Base-by-base conservation (phyloP, 495 filamentous ascomycete species). In the Podospora bellae-mahoneyi region DNA sequence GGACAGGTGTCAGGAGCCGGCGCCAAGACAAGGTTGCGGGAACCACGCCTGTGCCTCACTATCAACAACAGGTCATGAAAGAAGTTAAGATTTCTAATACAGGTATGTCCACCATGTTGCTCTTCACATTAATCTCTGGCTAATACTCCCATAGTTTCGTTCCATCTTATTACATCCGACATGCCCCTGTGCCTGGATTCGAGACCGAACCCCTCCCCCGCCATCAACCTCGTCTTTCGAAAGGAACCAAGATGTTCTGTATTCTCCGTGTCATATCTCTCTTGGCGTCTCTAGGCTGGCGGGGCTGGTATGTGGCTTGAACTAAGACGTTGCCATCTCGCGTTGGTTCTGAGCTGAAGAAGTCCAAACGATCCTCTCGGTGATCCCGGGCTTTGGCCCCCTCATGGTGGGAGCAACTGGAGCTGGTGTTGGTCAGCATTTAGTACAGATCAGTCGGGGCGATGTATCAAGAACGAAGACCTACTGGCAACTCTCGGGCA, bases 361-460 rank as follows among this genome's bases (percentile, higher is more conserved):
- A 18, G 5, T 10, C 13, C 1, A 58, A n/a, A 2, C 55, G n/a
- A 13, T 58, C 55, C 23, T 58, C 1, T 19, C 55, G 55, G 55
- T 10, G 2, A 6, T 58, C n/a, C 18, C n/a, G 20, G 18, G n/a
- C 23, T 58, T 26, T 26, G n/a, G 5, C n/a, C 18, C n/a, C 23
- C n/a, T 58, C 55, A 5, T 58, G 55, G 55, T 58, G 23, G n/a
- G 55, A 58, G n/a, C n/a, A 58, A 19, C n/a, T 20, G n/a, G 55
- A 58, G 18, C 55, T 58, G 55, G 5, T 5, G 23, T 23, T 20
- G 55, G 19, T 58, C 23, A 58, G 55, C 39, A 10, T 48, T 48
- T 6, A 48, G 39, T 48, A 10, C 13, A 48, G 13, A 13, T 18
- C 39, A 48, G 39, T 48, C 0, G 15, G 15, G 39, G 9, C 39